Conservation (phyloP, 164 flowering plant genomes). For the Vitis rupestris region DNA sequence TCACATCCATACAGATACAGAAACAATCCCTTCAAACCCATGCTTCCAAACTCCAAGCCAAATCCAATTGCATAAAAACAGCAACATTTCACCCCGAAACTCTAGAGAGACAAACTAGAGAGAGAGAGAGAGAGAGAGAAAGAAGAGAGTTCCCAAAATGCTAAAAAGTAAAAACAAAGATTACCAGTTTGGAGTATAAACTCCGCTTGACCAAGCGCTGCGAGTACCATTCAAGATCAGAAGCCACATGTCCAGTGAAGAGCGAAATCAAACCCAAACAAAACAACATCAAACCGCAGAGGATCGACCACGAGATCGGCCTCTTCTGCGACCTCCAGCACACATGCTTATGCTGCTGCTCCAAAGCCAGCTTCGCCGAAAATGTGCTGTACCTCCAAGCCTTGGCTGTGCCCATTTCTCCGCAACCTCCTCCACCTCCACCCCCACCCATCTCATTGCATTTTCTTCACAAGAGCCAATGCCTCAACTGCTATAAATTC, state of each 20-base stretch:
- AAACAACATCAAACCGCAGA: slow-evolving; percentile 79
- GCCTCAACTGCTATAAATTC: background rate
- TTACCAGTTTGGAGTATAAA: slow-evolving; percentile 38
- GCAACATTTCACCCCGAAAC: background rate
- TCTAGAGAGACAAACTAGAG: background rate
- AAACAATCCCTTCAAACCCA: too few species aligned
- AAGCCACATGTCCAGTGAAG: slow-evolving; percentile 74
- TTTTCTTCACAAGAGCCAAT: slow-evolving; percentile 6
- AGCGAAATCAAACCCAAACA: slow-evolving; percentile 76
- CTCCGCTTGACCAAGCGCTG: slow-evolving; percentile 50
- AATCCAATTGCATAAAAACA: background rate
- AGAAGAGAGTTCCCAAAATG: too few species aligned
- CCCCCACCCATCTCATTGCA: background rate
- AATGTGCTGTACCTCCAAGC: slow-evolving; percentile 24
- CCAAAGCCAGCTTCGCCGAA: slow-evolving; percentile 30
- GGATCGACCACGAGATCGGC: slow-evolving; percentile 43
- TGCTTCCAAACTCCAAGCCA: too few species aligned
- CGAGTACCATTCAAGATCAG: slow-evolving; percentile 87
- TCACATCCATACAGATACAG: too few species aligned
- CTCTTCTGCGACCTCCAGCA: slow-evolving; percentile 37
- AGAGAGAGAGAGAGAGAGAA: background rate
- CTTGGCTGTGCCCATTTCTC: slow-evolving; percentile 33
- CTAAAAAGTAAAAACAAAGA: background rate
- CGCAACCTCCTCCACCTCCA: background rate
- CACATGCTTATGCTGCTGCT: slow-evolving; percentile 31